phyloP scores from a whole-genome alignment of 2,329 filamentous ascomycete species.

The Plectosphaerella sp. region DNA sequence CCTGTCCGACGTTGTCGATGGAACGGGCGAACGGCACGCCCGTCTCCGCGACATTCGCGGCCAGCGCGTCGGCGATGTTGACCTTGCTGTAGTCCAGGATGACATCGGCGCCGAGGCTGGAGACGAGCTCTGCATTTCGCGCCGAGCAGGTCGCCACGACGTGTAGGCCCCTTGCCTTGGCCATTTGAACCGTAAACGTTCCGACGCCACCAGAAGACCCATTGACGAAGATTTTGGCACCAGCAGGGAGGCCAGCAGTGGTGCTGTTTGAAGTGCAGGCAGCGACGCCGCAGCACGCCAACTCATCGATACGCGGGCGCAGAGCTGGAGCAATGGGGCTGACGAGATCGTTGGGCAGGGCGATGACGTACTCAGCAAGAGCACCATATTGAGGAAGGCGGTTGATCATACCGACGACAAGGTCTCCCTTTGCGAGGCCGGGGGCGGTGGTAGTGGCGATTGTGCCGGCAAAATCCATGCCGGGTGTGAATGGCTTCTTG shows the following conservation, averaged over 20 bases:
- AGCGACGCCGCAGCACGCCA: not conserved
- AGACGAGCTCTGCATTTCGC: constrained; percentile 24
- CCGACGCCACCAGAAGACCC: constrained; percentile 28
- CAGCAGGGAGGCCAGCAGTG: constrained; percentile 10
- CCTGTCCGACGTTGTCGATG: constrained; percentile 19
- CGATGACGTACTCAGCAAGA: not conserved
- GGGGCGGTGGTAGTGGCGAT: not conserved
- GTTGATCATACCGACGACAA: not conserved
- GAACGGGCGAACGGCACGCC: constrained; percentile 16
- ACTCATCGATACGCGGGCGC: not conserved
- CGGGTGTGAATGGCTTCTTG: not conserved
- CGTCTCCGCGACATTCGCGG: not conserved
- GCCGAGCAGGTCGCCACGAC: constrained; percentile 28
- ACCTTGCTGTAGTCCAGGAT: constrained; percentile 26
- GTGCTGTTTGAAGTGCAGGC: not conserved
- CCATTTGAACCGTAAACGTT: constrained; percentile 30
- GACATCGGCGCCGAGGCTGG: constrained; percentile 27
- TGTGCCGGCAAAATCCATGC: not conserved
- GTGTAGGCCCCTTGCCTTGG: constrained; percentile 23
- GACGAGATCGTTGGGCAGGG: not conserved
- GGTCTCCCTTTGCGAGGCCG: not conserved
- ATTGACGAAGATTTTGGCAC: constrained; percentile 24
- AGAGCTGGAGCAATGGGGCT: not conserved
- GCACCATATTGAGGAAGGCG: not conserved
- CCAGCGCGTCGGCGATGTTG: constrained; percentile 12